Base-by-base conservation (phyloP, 2,329 filamentous ascomycete genomes). In the Cryoendolithus antarcticus region DNA sequence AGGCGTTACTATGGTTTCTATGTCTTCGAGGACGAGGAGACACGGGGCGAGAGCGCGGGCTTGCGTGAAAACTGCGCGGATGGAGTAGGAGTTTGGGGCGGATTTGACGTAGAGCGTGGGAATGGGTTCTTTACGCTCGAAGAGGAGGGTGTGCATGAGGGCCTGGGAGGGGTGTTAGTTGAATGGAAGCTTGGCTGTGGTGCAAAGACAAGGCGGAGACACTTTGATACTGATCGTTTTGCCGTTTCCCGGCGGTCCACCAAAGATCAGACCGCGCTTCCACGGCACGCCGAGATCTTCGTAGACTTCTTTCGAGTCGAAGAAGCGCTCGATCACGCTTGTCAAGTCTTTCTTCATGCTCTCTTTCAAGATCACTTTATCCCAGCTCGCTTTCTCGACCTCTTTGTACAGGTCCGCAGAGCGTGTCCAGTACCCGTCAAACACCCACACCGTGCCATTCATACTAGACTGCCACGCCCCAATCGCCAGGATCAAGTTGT, bases 11-110 rank as follows among this genome's bases (percentile, higher is more conserved):
- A 83, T 70, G 3, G 74, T 77, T 53, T 84, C 80, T 2, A 84
- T 67, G 45, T 84, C 80, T 55, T 84, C 80, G 40, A 84, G 77
- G 32, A 84, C 73, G 4, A 84, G 67, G 48, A 81, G 74, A 59
- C 78, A 83, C 0, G 80, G 80, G 0, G 79, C 71, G 44, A 73
- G 67, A 44, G 70, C 62, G 11, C 80, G 64, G 1, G 80, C 80
- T 48, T 73, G 75, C 12, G 42, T 39, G 50, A 80, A 79, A 29
- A 80, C 72, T 9, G 57, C 40, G 11, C 61, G 57, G 42, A 80
- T 70, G 51, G 68, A 56, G 42, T 60, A 65, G 44, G 45, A 48
- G 31, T 43, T 21, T 3, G 55, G 53, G 12, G 58, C 58, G 9
- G 45, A 42, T 44, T 63, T 62, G 32, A 65, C 62, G 41, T 64